A percentile compares a stretch with the other conserved stretches of the same genome.
Evolutionary conservation across 78 protist species (phyloP).

Genomic region (Dictyostelium purpureum): DNA sequence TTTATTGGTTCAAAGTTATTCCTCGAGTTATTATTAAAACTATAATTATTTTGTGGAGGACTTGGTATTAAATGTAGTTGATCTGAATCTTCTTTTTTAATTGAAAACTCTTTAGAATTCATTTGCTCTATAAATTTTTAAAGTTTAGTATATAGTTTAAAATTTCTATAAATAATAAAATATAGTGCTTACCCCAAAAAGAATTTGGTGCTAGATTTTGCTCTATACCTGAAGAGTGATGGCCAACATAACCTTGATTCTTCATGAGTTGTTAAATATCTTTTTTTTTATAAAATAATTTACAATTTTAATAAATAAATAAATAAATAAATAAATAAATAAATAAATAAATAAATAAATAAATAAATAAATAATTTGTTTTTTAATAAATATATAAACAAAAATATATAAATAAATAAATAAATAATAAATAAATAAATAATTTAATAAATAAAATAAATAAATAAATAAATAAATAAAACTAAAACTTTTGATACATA

Average conservation of each 20-base stretch:
- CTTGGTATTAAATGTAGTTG: slow-evolving; percentile 16
- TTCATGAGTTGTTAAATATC: background rate
- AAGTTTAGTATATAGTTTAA: too few relatives aligned
- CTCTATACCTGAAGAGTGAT: too few relatives aligned
- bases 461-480: background rate
- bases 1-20: background rate
- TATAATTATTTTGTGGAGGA: background rate
- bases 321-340: background rate
- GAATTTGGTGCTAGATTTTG: too few relatives aligned
- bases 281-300: background rate
- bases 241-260: background rate
- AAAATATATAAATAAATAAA: background rate
- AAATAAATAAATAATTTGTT: background rate
- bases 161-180: too few relatives aligned
- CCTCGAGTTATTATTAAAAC: background rate
- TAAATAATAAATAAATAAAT: slow-evolving; percentile 17
- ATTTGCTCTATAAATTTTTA: background rate
- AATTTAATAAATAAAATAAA: background rate
- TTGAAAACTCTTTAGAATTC: slow-evolving; percentile 3
- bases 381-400: background rate
- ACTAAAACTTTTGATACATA: too few relatives aligned
- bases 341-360: background rate
- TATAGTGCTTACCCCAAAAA: too few relatives aligned
- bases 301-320: background rate
- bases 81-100: background rate